Evolutionary conservation across 805 yeast genomes (phyloP), one percentile per base, ranked within the genome.

Genomic region (Ogataea nakhonphanomensis): DNA sequence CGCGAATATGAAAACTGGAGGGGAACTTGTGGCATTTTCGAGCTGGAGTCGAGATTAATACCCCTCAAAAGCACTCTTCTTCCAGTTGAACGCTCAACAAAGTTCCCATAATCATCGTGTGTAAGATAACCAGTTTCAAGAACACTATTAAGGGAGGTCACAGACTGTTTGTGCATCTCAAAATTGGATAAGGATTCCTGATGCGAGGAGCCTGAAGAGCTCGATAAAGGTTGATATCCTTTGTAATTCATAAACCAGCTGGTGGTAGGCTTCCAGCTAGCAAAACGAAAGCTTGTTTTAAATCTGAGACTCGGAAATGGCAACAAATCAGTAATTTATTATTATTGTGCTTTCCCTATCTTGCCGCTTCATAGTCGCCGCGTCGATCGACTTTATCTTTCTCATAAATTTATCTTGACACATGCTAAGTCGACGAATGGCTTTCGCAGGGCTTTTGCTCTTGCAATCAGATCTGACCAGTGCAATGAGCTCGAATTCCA

Each of bases 41-140:
- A 70, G 25, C 81, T 74, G 0, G 85, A 81, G 48, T 88, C 95
- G 14, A 89, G 58, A 57, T 90, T 89, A 46, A 89, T 83, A 1
- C 97, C 97, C 50, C 83, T 78, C 23, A 89, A 63, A 9, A 72
- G 69, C 9, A 88, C 66, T n/a, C 67, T 66, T 30, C 93, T 65
- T 1, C 87, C 88, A 1, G 72, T 49, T 3, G 49, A 46, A 1
- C 50, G 44, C 46, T 79, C 78, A 2, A 76, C 63, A 57, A 90
- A 79, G 43, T 73, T 67, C 4, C 93, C 95, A 17, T 66, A 46
- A 2, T 55, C 46, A 38, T 77, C 79, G 1, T 71, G 53, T 0
- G 42, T 14, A 3, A 65, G 35, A 9, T 39, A 38, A 24, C 48
- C 49, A 0, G 62, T 57, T n/a, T 44, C 40, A 1, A 57, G 34